phyloP scores from a whole-genome alignment of 2,329 filamentous ascomycete species.

The Chaetomiaceae sp. region DNA sequence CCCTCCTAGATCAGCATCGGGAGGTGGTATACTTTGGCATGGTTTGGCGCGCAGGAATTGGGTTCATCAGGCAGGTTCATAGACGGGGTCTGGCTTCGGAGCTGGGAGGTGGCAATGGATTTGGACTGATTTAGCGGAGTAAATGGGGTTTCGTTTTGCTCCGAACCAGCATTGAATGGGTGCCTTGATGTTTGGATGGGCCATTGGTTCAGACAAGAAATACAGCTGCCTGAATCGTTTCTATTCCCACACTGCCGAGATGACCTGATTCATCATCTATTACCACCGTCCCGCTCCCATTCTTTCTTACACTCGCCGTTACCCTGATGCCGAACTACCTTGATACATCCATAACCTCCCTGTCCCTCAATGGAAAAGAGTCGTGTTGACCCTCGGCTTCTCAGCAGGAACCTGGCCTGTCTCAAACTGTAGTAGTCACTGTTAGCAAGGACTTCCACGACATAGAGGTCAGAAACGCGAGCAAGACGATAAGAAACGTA shows the following conservation, averaged over 20 bases:
- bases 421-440: conserved; percentile 21
- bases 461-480: background rate
- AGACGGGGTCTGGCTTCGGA: background rate
- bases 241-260: too few relatives aligned
- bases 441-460: background rate
- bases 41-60: background rate
- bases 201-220: too few relatives aligned
- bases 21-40: background rate
- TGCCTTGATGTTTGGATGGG: too few relatives aligned
- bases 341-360: background rate
- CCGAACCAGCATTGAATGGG: too few relatives aligned
- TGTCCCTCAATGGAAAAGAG: conserved; percentile 18
- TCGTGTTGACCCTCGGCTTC: conserved; percentile 18
- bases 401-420: conserved; percentile 23
- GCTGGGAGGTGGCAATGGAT: too few relatives aligned
- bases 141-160: background rate
- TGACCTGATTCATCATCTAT: too few relatives aligned
- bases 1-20: background rate
- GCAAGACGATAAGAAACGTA: conserved; percentile 41
- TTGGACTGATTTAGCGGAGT: background rate
- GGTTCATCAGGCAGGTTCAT: too few relatives aligned
- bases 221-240: too few relatives aligned
- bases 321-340: background rate
- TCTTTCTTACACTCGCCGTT: background rate
- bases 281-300: too few relatives aligned